phyloP scores from a whole-genome alignment of 2,329 filamentous ascomycete species.

The Colletotrichum melonis region DNA sequence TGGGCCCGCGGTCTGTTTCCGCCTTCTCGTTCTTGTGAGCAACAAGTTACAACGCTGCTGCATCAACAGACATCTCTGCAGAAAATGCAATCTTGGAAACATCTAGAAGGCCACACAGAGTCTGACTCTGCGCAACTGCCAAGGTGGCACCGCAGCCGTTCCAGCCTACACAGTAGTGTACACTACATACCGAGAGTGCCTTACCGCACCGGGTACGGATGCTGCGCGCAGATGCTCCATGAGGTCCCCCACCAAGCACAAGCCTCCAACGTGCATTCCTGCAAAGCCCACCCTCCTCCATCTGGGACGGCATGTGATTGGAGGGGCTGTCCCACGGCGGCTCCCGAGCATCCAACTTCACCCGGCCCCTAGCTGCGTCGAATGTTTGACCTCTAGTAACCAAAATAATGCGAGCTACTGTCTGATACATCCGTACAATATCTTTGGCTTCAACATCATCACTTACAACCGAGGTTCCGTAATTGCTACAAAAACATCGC shows the following conservation, averaged over 20 bases:
- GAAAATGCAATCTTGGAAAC: not conserved
- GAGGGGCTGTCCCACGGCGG: constrained; percentile 40
- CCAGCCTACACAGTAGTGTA: not conserved
- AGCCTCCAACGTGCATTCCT: constrained; percentile 31
- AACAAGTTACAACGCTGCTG: not conserved
- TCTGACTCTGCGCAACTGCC: not conserved
- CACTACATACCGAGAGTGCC: not conserved
- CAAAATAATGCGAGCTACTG: constrained; percentile 8
- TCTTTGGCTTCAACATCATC: not conserved
- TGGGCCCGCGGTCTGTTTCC: not conserved
- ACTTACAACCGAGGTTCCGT: not conserved
- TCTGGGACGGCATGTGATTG: constrained; percentile 43
- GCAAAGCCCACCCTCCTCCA: constrained; percentile 26
- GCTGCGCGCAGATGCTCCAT: not conserved
- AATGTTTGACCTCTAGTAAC: constrained; percentile 36
- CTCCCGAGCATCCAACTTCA: constrained; percentile 37
- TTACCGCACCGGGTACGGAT: not conserved
- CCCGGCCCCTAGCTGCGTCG: constrained; percentile 36
- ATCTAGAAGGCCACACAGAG: constrained; percentile 8
- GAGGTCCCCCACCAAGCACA: constrained; percentile 22
- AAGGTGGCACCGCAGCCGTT: constrained; percentile 21
- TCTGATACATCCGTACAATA: not conserved
- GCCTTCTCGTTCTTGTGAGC: not conserved
- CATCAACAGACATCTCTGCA: constrained; percentile 17
- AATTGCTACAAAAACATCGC: not conserved